Base-by-base conservation (phyloP, 208 protist species). In the Kentomonas sorsogonicus region DNA sequence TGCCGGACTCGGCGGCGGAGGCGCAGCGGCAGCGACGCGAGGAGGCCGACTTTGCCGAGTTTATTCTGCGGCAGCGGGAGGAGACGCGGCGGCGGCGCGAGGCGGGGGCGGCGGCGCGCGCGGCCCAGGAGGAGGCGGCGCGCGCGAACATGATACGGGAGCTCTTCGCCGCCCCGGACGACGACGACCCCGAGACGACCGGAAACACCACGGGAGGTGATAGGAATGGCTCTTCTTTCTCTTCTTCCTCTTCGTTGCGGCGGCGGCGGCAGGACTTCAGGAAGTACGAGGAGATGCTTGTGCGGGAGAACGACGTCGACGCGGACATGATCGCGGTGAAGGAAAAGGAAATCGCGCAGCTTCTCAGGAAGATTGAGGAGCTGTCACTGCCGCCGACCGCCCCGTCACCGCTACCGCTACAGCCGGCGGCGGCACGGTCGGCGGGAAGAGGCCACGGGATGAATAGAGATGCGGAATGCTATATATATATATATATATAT, bases 221-320 rank as follows among this genome's bases (percentile, higher is more conserved):
- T n/a, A n/a, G n/a, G 34, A 39, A 39, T 6, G 34, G 9, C 34
- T 39, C 34, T 39, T 39, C 34, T 39, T 6, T 39, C n/a, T n/a
- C n/a, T n/a, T n/a, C n/a, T n/a, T n/a, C n/a, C n/a, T n/a, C 83
- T 13, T 79, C 86, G 10, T 81, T 88, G 46, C 66, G 71, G 23
- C 63, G 72, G 56, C 83, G 90, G 77, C 79, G 90, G 66, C 53
- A 53, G 22, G 74, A 72, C n/a, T n/a, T n/a, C n/a, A n/a, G n/a
- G n/a, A n/a, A n/a, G n/a, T n/a, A n/a, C n/a, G n/a, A n/a, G n/a
- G n/a, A n/a, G n/a, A n/a, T n/a, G 51, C 41, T 93, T 22, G 67
- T 93, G 26, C 66, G 72, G 13, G 82, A 89, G 33, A 90, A 82
- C 80, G 77, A 90, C 46, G 74, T 93, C 18, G 76, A 86, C 33